Evolutionary conservation across 129 eudicot genomes (phyloP), one percentile per base, ranked within the genome.

Genomic region (Heracleum sosnowskyi): DNA sequence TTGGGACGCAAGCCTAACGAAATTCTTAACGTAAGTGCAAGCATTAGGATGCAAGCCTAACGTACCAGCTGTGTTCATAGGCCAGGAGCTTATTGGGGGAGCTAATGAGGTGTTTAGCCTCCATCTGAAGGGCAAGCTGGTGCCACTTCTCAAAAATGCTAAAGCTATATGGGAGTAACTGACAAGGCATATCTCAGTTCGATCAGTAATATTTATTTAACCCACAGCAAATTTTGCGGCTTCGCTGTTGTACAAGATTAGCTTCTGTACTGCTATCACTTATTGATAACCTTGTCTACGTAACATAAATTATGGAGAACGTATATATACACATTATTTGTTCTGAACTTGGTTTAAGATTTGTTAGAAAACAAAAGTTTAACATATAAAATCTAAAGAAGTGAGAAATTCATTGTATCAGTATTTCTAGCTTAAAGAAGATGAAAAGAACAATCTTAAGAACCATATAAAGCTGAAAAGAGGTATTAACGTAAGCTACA

Each of bases 51-150:
- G 36, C 26, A 80, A 76, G 78, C 83, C 86, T 16, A 76, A 71
- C 45, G 81, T 80, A 35, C 82, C 82, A 70, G 82, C 53, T 35
- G 82, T 69, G 39, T 79, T 79, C 76, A 84, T 80, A 15, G 87
- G 84, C 41, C 81, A 84, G 34, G 73, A 87, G 74, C 60, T 79
- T 76, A 83, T 84, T 8, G 88, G 90, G 1, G 90, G 90, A 15
- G 45, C 90, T 26, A 80, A 87, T 69, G 90, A 87, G 77, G 81
- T 87, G 69, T 86, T 91, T 88, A 87, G 93, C 86, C 94, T 91
- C 72, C 95, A 91, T 79, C 86, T 91, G 2, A 81, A 87, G 76
- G 97, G 88, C 33, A 75, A 88, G 78, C 83, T 86, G 39, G 80
- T 84, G 33, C 88, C 82, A 11, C 36, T 88, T 80, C 88, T 88